These are phyloP conservation scores for Lepidium africanum DNA, from an alignment of 345 rosid genomes.

Conservation along the genomic window DNA sequence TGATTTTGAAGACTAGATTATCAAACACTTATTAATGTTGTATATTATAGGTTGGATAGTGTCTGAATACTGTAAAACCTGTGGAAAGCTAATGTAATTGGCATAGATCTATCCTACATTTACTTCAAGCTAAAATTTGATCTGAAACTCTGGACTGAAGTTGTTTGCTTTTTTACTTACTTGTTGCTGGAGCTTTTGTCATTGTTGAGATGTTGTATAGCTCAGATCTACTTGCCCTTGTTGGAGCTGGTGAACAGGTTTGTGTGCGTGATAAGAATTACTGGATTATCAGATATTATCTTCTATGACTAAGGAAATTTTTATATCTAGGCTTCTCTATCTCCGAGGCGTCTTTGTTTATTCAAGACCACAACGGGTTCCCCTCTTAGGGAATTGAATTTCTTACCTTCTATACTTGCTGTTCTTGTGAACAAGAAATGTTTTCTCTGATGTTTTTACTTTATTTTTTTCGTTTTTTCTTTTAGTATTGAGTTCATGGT, in stretches of 20 bases:
- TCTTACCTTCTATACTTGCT: constrained; percentile 76
- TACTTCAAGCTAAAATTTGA: neutral
- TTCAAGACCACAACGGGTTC: constrained; percentile 61
- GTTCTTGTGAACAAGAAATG: constrained; percentile 71
- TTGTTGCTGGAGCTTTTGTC: constrained; percentile 53
- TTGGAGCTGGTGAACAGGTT: constrained; percentile 98
- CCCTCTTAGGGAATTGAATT: constrained; percentile 65
- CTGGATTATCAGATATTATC: neutral
- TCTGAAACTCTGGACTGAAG: constrained; percentile 12
- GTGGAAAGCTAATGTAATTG: neutral
- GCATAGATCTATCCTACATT: neutral
- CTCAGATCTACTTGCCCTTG: constrained; percentile 88
- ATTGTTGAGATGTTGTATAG: constrained; percentile 88
- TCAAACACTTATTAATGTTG: neutral
- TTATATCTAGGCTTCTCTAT: constrained; percentile 55
- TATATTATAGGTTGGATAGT: neutral
- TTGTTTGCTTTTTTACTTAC: constrained; percentile 3
- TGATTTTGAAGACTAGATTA: neutral
- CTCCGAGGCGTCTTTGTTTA: constrained; percentile 76
- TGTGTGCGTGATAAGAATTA: neutral
- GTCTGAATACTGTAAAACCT: neutral
- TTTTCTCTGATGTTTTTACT: neutral
- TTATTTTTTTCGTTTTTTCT: neutral
- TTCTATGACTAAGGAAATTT: constrained; percentile 9
- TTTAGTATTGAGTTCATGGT: constrained; percentile 1